phyloP scores from a whole-genome alignment of 176 grass and related monocot genomes.

The Avena eriantha region DNA sequence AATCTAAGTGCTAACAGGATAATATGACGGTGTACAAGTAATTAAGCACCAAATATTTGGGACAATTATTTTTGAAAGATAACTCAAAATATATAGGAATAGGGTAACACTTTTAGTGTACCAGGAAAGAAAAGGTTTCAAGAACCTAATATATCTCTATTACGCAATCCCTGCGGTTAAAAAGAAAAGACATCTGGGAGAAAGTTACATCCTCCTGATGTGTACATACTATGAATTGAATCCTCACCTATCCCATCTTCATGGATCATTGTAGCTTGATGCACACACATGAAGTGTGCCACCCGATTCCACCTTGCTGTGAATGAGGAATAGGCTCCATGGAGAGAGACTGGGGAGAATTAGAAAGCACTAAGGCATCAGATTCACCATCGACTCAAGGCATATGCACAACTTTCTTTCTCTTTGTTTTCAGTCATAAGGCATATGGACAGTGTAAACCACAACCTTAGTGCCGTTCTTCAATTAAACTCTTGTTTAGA shows the following conservation, averaged over 20 bases:
- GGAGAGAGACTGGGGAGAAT: neutral
- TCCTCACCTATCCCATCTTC: conserved; percentile 23
- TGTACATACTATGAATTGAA: neutral
- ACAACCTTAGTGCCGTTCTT: conserved; percentile 33
- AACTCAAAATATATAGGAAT: neutral
- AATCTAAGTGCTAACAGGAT: neutral
- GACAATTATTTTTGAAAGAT: neutral
- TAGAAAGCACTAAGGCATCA: neutral
- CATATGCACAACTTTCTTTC: conserved; percentile 15
- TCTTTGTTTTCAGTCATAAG: conserved; percentile 5
- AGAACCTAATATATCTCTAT: conserved; percentile 21
- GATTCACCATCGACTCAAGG: conserved; percentile 29
- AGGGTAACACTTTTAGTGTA: neutral
- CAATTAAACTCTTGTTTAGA: conserved; percentile 42
- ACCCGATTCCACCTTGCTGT: conserved; percentile 16
- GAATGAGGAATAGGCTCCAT: conserved; percentile 29
- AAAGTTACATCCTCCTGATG: conserved; percentile 35
- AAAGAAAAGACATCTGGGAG: neutral
- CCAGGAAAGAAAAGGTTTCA: neutral
- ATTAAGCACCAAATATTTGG: neutral
- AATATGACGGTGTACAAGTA: neutral
- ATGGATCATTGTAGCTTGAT: conserved; percentile 30
- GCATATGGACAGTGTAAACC: conserved; percentile 27
- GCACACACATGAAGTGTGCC: neutral
- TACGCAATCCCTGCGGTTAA: neutral